Conservation (phyloP, 2,329 filamentous ascomycete species). For the Alternaria sp. region DNA sequence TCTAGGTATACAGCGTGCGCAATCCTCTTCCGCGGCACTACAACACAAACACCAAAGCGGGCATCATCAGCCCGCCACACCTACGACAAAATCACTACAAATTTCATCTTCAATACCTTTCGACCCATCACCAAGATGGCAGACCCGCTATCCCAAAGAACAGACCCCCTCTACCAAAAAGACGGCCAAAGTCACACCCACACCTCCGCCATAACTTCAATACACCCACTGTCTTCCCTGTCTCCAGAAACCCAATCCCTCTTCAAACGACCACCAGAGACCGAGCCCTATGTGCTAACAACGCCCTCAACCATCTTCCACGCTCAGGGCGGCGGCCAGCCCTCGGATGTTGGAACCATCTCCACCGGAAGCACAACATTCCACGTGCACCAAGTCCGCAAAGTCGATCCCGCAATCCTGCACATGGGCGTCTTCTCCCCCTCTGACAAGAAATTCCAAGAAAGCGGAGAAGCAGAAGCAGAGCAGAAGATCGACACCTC, state of each 20-base stretch:
- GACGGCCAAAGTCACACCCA: slow-evolving; percentile 52
- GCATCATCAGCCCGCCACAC: neutral
- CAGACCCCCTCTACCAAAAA: slow-evolving; percentile 49
- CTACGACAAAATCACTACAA: neutral
- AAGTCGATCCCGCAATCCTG: slow-evolving; percentile 62
- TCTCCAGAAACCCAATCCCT: slow-evolving; percentile 60
- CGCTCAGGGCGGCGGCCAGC: slow-evolving; percentile 76
- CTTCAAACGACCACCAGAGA: slow-evolving; percentile 62
- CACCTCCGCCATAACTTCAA: slow-evolving; percentile 53
- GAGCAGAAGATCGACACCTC: slow-evolving; percentile 59
- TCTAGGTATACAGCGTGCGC: neutral
- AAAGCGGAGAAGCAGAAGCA: neutral
- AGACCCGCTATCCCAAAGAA: slow-evolving; percentile 9
- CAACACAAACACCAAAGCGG: neutral
- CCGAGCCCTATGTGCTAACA: slow-evolving; percentile 62
- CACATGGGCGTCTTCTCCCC: slow-evolving; percentile 67
- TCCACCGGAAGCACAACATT: slow-evolving; percentile 50
- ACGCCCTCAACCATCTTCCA: slow-evolving; percentile 75
- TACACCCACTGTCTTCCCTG: slow-evolving; percentile 59
- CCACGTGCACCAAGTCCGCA: slow-evolving; percentile 63
- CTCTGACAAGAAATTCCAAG: neutral
- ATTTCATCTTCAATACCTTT: neutral
- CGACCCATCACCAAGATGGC: neutral
- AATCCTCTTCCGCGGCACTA: neutral
- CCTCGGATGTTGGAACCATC: slow-evolving; percentile 70